phyloP scores from a whole-genome alignment of 2,329 filamentous ascomycete species.

The Scedosporium apiospermum region DNA sequence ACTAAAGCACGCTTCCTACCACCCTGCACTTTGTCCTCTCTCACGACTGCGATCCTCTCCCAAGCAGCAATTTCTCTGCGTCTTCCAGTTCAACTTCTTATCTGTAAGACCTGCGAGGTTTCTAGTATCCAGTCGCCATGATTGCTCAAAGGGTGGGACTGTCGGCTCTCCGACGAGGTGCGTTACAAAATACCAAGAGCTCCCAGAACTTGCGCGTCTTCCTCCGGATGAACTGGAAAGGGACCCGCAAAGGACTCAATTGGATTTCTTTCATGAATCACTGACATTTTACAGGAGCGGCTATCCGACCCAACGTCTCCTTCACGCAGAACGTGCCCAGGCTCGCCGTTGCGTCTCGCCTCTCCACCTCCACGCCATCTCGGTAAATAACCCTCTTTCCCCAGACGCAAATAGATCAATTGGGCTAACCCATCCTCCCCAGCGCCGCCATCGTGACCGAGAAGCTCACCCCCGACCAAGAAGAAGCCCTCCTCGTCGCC shows the following conservation, averaged over 20 bases:
- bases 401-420: background rate
- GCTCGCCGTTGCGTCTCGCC: conserved; percentile 30
- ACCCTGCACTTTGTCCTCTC: background rate
- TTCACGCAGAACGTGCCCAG: conserved; percentile 34
- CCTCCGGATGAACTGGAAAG: too few species aligned
- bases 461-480: conserved; percentile 44
- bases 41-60: conserved; percentile 11
- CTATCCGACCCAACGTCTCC: background rate
- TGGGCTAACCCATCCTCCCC: conserved; percentile 13
- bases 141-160: conserved; percentile 48
- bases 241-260: too few species aligned
- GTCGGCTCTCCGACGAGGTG: conserved; percentile 50
- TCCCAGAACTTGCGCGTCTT: background rate
- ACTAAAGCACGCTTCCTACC: conserved; percentile 10
- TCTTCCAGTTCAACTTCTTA: conserved; percentile 9
- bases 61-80: background rate
- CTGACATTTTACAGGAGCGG: background rate
- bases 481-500: conserved; percentile 58
- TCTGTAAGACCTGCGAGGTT: conserved; percentile 2
- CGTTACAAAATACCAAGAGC: conserved; percentile 14
- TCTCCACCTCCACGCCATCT: conserved; percentile 30
- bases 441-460: conserved; percentile 44
- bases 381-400: conserved; percentile 27
- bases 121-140: conserved; percentile 29
- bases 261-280: background rate